A percentile compares a stretch with the other conserved stretches of the same genome.
Evolutionary conservation across 768 basidiomycete genomes (phyloP).

Genomic region (Tylopilus sp.): DNA sequence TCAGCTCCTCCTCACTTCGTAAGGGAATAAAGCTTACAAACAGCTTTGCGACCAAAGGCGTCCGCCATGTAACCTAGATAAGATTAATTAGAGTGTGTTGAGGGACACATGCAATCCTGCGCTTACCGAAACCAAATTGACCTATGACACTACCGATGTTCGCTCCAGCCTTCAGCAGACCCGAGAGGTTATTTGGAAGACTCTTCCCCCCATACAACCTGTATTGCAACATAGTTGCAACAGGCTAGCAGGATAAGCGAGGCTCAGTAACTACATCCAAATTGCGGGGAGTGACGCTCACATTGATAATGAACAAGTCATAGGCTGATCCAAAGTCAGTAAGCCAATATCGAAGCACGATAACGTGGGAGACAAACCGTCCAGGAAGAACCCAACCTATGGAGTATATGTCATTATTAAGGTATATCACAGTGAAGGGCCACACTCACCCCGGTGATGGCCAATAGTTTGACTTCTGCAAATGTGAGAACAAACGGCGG

Average conservation of each 20-base stretch:
- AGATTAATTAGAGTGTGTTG: neutral
- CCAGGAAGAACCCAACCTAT: constrained; percentile 69
- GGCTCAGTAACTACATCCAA: neutral
- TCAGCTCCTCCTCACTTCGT: neutral
- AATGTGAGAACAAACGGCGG: constrained; percentile 40
- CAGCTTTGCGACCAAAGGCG: constrained; percentile 62
- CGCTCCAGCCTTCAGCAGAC: constrained; percentile 62
- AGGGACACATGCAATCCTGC: neutral
- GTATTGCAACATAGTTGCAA: constrained; percentile 65
- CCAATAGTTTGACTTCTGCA: constrained; percentile 56
- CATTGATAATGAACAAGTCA: constrained; percentile 70
- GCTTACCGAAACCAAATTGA: constrained; percentile 57
- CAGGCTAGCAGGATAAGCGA: constrained; percentile 41
- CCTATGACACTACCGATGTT: constrained; percentile 74
- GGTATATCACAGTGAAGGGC: neutral
- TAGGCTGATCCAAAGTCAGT: constrained; percentile 46
- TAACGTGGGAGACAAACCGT: constrained; percentile 42
- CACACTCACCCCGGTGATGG: constrained; percentile 54
- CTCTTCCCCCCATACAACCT: constrained; percentile 51
- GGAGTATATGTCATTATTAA: neutral
- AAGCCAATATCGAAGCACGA: neutral
- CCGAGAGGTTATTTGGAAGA: constrained; percentile 55
- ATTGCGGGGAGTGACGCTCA: constrained; percentile 23
- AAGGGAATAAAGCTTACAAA: constrained; percentile 40
- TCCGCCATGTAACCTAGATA: constrained; percentile 59